Percentiles rank a stretch among this genome's conserved stretches.
These are phyloP conservation scores for Suillus bovinus DNA, from an alignment of 768 basidiomycete species.

Conservation along the genomic window DNA sequence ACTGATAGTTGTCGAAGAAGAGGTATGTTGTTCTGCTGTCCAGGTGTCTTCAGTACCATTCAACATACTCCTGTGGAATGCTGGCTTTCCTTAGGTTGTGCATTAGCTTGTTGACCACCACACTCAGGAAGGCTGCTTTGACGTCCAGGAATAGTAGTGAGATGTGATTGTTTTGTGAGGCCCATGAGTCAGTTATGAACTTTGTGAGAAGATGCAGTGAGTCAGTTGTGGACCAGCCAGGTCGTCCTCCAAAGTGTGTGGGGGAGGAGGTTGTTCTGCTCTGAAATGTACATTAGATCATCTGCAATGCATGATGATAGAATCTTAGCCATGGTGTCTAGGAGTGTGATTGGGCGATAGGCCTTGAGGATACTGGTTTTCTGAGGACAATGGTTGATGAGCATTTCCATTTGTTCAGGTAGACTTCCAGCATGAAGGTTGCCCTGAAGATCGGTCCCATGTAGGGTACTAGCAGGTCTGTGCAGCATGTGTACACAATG, in stretches of 20 bases:
- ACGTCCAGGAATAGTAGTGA: too few species aligned
- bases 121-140: too few species aligned
- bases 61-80: too few species aligned
- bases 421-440: constrained; percentile 9
- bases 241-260: constrained; percentile 26
- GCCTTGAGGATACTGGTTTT: constrained; percentile 38
- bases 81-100: too few species aligned
- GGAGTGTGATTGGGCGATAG: constrained; percentile 39
- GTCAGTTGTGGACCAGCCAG: constrained; percentile 25
- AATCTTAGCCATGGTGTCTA: constrained; percentile 33
- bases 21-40: too few species aligned
- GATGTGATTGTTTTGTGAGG: neutral
- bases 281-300: constrained; percentile 24
- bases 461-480: constrained; percentile 10
- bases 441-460: constrained; percentile 19
- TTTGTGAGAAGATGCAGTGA: constrained; percentile 24
- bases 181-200: constrained; percentile 26
- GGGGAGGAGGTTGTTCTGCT: constrained; percentile 36
- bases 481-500: constrained; percentile 13
- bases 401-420: constrained; percentile 18
- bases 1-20: too few species aligned
- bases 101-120: too few species aligned
- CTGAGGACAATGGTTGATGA: constrained; percentile 32
- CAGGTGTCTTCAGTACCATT: too few species aligned
- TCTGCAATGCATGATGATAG: constrained; percentile 27